Evolutionary conservation across 495 filamentous ascomycete genomes (phyloP).

Genomic region (Podospora fimiseda): DNA sequence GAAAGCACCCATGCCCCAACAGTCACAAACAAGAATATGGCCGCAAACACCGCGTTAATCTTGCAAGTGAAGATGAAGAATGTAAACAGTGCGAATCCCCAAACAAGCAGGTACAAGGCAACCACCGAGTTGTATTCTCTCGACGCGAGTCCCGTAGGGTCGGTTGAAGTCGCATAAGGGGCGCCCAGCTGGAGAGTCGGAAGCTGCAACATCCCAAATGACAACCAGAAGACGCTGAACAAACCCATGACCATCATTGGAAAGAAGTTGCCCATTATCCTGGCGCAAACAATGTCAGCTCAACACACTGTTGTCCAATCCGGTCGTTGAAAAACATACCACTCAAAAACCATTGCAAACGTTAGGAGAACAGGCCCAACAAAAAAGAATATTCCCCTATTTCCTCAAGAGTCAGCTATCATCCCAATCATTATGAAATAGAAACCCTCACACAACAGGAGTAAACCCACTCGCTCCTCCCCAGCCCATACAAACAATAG

Average conservation of each 20-base stretch:
- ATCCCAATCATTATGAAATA: neutral
- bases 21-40: conserved; percentile 47
- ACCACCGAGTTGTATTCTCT: conserved; percentile 44
- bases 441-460: conserved; percentile 41
- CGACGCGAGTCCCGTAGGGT: conserved; percentile 38
- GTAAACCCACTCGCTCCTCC: conserved; percentile 42
- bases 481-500: conserved; percentile 50
- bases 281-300: too few relatives aligned
- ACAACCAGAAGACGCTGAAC: conserved; percentile 52
- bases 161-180: conserved; percentile 38
- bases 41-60: conserved; percentile 49
- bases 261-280: conserved; percentile 49
- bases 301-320: too few relatives aligned
- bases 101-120: conserved; percentile 47
- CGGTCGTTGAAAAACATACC: too few relatives aligned
- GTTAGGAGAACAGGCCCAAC: conserved; percentile 44
- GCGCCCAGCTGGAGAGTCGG: conserved; percentile 44
- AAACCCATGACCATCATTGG: conserved; percentile 53
- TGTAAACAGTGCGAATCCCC: conserved; percentile 52
- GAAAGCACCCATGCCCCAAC: conserved; percentile 42
- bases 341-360: conserved; percentile 45
- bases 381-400: conserved; percentile 51
- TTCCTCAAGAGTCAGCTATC: neutral
- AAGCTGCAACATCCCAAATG: conserved; percentile 47
- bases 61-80: conserved; percentile 51